Evolutionary conservation across 164 flowering plant species (phyloP), one percentile per base, ranked within the genome.

Genomic region (Liriodendron chinense): DNA sequence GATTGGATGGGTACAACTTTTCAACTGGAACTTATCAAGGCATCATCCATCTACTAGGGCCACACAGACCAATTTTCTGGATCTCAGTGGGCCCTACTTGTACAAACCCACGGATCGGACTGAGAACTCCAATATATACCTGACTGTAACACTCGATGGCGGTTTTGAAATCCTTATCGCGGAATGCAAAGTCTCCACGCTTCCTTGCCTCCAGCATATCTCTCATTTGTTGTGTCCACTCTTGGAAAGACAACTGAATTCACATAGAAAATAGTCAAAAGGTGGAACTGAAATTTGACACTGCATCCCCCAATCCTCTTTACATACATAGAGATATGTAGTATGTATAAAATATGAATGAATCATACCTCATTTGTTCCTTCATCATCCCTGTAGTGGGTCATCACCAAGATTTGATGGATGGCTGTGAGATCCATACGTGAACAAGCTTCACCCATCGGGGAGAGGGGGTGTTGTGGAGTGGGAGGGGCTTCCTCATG

Each of bases 201-300:
- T 94, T 96, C 82, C 98, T 88, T n/a, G 98, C 97, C 78, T 94
- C 98, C 72, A 94, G 82, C 94, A 91, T 94, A 78, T 96, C 99
- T 82, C 94, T 86, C 94, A 94, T 94, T 80, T 96, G 99, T 74
- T 94, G 98, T 23, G 99, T 96, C 99, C 99, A 96, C 80, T 94
- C 98, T 90, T 96, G 99, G 82, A 96, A 96, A 66, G 99, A 94
- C 59, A 96, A 78, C 99, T 96, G 86, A 71, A 76, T 22, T 50
- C 66, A 66, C 20, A 69, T 3, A 5, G 26, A 10, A 69, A 68
- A 22, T 12, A 26, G 57, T 25, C 16, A 3, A 26, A 26, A 13
- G 47, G 26, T 20, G 18, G 21, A 26, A 34, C 26, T 3, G 59
- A 67, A 20, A 67, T 26, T 34, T 12, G 22, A 16, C 6, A 67